Percentiles rank a stretch among this genome's conserved stretches.
These are phyloP conservation scores for Perkinsus chesapeaki DNA, from an alignment of 169 alveolate genomes.

Conservation along the genomic window DNA sequence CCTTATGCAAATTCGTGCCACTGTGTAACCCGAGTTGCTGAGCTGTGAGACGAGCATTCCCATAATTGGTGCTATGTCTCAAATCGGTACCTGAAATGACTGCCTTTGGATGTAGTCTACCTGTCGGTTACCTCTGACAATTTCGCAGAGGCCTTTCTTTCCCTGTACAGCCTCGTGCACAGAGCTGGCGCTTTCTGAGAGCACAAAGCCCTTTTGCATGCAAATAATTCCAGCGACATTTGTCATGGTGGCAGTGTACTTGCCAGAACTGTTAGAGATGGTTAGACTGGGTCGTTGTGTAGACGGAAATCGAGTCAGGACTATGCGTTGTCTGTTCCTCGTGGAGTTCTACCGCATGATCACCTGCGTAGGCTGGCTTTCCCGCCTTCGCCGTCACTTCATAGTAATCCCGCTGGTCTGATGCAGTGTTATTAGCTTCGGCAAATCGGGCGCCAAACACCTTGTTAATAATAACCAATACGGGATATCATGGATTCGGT, in stretches of 20 bases:
- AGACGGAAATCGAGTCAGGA: no score
- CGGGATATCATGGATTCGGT: background rate
- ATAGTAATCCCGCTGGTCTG: background rate
- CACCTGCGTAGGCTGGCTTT: background rate
- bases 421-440: background rate
- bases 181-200: background rate
- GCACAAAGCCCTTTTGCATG: no score
- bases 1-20: background rate
- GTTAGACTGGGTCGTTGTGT: no score
- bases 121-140: background rate
- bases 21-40: background rate
- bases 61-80: background rate
- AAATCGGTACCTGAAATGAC: background rate
- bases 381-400: background rate
- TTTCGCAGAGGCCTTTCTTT: background rate
- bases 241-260: no score
- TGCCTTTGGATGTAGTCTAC: background rate
- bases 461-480: background rate
- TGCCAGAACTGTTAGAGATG: no score
- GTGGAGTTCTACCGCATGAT: background rate
- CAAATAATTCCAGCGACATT: no score
- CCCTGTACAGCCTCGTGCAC: background rate
- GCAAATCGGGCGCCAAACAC: background rate
- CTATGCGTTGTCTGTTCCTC: no score
- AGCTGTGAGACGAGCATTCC: background rate